Percentiles rank a stretch among this genome's conserved stretches.
Conservation (phyloP, 2,329 filamentous ascomycete species). For the Verticillium isaacii region DNA sequence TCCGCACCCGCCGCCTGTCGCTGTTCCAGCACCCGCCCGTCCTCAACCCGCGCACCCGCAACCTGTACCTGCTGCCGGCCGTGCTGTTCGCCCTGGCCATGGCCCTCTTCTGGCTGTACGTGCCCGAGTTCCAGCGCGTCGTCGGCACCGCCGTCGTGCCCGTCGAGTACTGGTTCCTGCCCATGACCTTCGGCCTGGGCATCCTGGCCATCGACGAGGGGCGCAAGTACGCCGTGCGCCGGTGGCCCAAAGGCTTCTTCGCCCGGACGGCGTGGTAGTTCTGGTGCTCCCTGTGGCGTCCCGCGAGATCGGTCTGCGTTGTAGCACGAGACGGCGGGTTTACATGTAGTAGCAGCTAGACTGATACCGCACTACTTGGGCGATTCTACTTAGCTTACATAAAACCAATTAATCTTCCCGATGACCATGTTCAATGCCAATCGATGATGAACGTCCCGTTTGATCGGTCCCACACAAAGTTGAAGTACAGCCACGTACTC, state of each 20-base stretch:
- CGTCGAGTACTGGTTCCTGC: conserved; percentile 72
- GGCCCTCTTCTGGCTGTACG: conserved; percentile 66
- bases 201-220: conserved; percentile 48
- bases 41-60: conserved; percentile 61
- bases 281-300: conserved; percentile 14
- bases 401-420: too few species aligned
- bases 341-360: too few species aligned
- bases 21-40: conserved; percentile 69
- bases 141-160: conserved; percentile 60
- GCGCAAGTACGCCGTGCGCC: conserved; percentile 42
- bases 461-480: too few species aligned
- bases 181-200: conserved; percentile 63
- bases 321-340: too few species aligned
- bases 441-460: too few species aligned
- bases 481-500: too few species aligned
- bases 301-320: background rate
- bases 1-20: conserved; percentile 59
- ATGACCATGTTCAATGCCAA: too few species aligned
- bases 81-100: conserved; percentile 66
- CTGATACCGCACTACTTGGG: too few species aligned
- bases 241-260: conserved; percentile 36
- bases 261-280: conserved; percentile 47
- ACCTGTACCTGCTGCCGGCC: conserved; percentile 65
- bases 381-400: too few species aligned
- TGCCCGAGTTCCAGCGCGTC: conserved; percentile 57